Evolutionary conservation across 164 flowering plant genomes (phyloP), one percentile per base, ranked within the genome.

Genomic region (Chloranthus sessilifolius): DNA sequence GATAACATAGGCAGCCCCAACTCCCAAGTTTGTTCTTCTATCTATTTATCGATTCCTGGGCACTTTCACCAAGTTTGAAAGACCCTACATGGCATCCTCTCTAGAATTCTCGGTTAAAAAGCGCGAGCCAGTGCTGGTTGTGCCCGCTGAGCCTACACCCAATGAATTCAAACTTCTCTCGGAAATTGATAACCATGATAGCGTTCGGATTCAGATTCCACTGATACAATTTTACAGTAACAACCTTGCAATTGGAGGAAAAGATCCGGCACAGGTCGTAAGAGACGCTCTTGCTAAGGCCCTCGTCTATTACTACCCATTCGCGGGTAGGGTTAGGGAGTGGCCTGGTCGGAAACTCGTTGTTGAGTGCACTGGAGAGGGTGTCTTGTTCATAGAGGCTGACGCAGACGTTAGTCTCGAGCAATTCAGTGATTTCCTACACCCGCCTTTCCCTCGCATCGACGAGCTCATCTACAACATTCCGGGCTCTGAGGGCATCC

Each of bases 131-230:
- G 66, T 64, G 52, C 58, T 74, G 2, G 24, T 74, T 1, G 21
- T 43, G 7, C 78, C 78, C 36, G 70, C 66, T 2, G 53, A 41
- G 42, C 62, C 69, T 0, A 74, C 75, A 1, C 79, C 75, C 0
- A 51, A 24, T 14, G 79, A 74, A 22, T n/a, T 62, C 26, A 74
- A 74, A 48, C 50, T 16, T 0, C 61, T 74, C n/a, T 74, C 75
- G 0, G 75, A 74, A 57, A 67, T 74, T 2, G 78, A 74, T 24
- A 75, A 74, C 48, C 78, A 71, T 40, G 64, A 70, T n/a, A 60
- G 67, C 17, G 59, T 74, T 10, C 60, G 70, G 3, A 50, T 55
- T 28, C 65, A 64, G 5, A 37, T 58, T 11, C 73, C 73, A 14
- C 19, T 53, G 4, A 46, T 72, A 14, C 47, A 37, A 2, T 62